These are phyloP conservation scores for Gremmenia infestans DNA, from an alignment of 2,329 filamentous ascomycete species.

Conservation along the genomic window DNA sequence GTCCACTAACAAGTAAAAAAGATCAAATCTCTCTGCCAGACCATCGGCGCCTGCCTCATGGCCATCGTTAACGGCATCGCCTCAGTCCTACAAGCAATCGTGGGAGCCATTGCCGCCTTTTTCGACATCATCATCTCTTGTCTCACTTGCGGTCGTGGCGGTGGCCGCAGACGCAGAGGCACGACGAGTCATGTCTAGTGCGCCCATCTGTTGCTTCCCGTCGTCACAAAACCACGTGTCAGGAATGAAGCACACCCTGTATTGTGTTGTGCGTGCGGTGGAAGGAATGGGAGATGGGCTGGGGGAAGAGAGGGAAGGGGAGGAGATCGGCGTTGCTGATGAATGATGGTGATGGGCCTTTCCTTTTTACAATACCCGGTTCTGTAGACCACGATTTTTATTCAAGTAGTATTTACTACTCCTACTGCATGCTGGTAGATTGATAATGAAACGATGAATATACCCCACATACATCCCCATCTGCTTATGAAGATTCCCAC, in stretches of 20 bases:
- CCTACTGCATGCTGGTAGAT: too few relatives aligned
- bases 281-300: background rate
- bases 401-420: too few relatives aligned
- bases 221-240: background rate
- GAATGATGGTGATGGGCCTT: background rate
- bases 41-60: slow-evolving; percentile 35
- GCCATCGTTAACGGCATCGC: slow-evolving; percentile 51
- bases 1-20: slow-evolving; percentile 16
- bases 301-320: background rate
- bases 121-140: slow-evolving; percentile 35
- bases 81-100: slow-evolving; percentile 29
- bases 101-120: slow-evolving; percentile 29
- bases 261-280: background rate
- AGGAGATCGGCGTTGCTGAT: too few relatives aligned
- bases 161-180: slow-evolving; percentile 22
- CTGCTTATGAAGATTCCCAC: too few relatives aligned
- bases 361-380: slow-evolving; percentile 7
- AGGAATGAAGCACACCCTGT: background rate
- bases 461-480: too few relatives aligned
- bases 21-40: slow-evolving; percentile 30
- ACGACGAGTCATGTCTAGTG: slow-evolving; percentile 23
- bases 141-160: slow-evolving; percentile 32
- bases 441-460: too few relatives aligned
- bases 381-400: slow-evolving; percentile 1
- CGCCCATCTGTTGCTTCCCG: background rate